Base-by-base conservation (phyloP, 306 rosid genomes). In the Glycine latifolia region DNA sequence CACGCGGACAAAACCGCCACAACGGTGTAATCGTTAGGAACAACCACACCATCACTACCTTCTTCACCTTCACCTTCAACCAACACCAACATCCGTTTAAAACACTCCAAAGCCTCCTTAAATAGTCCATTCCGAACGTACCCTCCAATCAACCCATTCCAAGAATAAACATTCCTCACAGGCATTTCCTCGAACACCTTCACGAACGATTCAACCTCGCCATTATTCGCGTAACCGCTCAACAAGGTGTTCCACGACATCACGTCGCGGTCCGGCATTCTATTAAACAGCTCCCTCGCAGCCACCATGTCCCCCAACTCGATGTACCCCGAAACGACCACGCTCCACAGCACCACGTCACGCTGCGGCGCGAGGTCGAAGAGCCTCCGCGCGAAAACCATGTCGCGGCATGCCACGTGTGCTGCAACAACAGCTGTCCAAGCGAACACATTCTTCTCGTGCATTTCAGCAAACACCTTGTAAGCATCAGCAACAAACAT, bases 91-190 rank as follows among this genome's bases (percentile, higher is more conserved):
- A 94, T 90, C 66, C 62, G 56, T 80, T 94, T 88, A 87, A 94
- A 91, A 26, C 90, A 82, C 60, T 41, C 87, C 69, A 94, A 77
- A 66, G 88, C 89, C 17, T 86, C 83, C 14, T 79, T 80, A 52
- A 83, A 88, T 12, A 49, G 48, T 44, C 87, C 91, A 16, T 84
- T 89, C 43, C 72, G 89, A 9, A 83, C 85, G 71, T 90, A 89
- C 47, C 95, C 95, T 11, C 97, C 94, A 52, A 91, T 81, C 48
- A 90, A 76, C 5, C 87, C 95, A 53, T 94, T 94, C 97, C 98
- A 94, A 53, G 98, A 90, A 83, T 89, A 92, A 62, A 94, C 77
- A 79, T 94, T 94, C 83, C 88, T 92, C 67, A 78, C 87, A 37
- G 90, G 91, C 89, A 92, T 94, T 70, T 91, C 93, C 12, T 80